Base-by-base conservation (phyloP, 1,139 yeast genomes). In the Suhomyces choctaworum region DNA sequence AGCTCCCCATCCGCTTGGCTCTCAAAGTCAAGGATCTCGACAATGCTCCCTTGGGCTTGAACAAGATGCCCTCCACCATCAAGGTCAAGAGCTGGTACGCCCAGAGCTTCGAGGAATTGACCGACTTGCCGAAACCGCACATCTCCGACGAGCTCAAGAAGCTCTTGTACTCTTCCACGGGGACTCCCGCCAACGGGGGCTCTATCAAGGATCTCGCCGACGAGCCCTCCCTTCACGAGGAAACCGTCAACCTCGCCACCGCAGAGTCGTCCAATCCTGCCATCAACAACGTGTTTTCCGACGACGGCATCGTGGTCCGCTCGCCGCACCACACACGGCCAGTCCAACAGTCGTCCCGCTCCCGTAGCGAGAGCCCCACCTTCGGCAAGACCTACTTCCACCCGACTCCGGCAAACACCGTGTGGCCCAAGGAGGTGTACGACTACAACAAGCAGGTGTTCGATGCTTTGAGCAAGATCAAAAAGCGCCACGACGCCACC, bases 51-150 rank as follows among this genome's bases (percentile, higher is more conserved):
- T 70, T 81, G 48, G 92, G 88, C 0, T 70, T 89, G 39, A 73
- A 71, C 47, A 70, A 80, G 25, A 80, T 81, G 78, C 88, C 89
- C 1, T 80, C 89, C 3, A 86, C 92, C 31, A 67, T 74, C 39
- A 74, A 81, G 46, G 96, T 89, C 14, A 76, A 82, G 44, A 80
- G 86, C 54, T 89, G 96, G 96, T 89, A 89, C 54, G 92, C 94
- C 2, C 95, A 87, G 58, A 82, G 92, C 12, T 89, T 88, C 57
- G 89, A 87, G 50, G 96, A 88, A 52, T 70, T 88, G 48, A 79
- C 85, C 9, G 64, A 72, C 29, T 57, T 78, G 36, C 75, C 76
- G 7, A 71, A 73, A 42, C 83, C 83, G 0, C 49, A 39, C 7
- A 60, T 78, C 24, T 62, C 65, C 29, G 70, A 60, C 2, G 61